Evolutionary conservation across 345 rosid species (phyloP).

Genomic region (Gossypium mustelinum): DNA sequence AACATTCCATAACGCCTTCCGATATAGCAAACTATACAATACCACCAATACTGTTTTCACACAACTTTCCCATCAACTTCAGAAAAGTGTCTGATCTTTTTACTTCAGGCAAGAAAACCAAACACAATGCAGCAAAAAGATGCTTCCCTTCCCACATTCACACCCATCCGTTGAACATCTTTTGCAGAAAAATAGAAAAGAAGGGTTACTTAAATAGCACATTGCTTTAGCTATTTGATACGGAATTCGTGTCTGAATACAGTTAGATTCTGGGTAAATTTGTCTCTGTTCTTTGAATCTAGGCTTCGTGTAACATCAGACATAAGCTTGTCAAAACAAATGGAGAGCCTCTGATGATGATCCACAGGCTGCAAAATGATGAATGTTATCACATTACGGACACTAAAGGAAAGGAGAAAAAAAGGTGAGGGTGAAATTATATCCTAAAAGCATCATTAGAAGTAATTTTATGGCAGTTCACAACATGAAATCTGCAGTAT

Average conservation of each 20-base stretch:
- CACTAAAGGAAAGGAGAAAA: slow-evolving; percentile 3
- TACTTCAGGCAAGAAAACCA: slow-evolving; percentile 14
- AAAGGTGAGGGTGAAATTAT: not conserved
- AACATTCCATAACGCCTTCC: not conserved
- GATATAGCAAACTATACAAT: slow-evolving; percentile 13
- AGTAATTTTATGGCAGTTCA: not conserved
- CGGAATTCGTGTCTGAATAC: slow-evolving; percentile 90
- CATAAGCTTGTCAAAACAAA: slow-evolving; percentile 92
- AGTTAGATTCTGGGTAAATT: slow-evolving; percentile 87
- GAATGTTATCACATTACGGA: slow-evolving; percentile 6
- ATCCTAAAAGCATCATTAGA: not conserved
- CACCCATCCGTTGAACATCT: slow-evolving; percentile 15
- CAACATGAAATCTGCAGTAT: not conserved
- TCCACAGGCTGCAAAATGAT: slow-evolving; percentile 68
- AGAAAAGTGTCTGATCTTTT: slow-evolving; percentile 9
- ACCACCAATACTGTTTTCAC: slow-evolving; percentile 9
- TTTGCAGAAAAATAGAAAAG: slow-evolving; percentile 1
- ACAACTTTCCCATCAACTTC: slow-evolving; percentile 11
- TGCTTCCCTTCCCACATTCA: slow-evolving; percentile 12
- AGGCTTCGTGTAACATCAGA: slow-evolving; percentile 74
- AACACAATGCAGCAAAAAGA: slow-evolving; percentile 13
- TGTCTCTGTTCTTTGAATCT: slow-evolving; percentile 94
- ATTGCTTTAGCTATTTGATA: slow-evolving; percentile 40
- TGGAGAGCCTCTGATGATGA: slow-evolving; percentile 77
- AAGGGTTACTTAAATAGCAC: not conserved